Evolutionary conservation across 305 asterid species (phyloP).

Genomic region (Fraxinus angustifolia): DNA sequence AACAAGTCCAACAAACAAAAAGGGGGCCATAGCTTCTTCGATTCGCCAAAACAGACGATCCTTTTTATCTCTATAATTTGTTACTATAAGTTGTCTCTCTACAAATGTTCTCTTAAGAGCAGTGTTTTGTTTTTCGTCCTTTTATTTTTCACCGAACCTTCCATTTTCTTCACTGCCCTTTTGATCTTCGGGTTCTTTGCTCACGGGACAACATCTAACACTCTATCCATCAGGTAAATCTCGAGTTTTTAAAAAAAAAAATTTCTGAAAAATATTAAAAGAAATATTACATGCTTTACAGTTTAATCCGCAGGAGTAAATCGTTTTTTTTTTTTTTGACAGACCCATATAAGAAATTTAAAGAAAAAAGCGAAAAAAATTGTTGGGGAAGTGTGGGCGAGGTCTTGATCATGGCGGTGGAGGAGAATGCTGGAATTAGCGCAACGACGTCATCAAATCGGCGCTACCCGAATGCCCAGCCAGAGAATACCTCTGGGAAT

Average conservation of each 20-base stretch:
- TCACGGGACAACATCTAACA: constrained; percentile 49
- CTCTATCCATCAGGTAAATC: constrained; percentile 39
- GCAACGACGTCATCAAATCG: constrained; percentile 48
- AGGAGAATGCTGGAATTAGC: constrained; percentile 58
- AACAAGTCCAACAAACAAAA: not conserved
- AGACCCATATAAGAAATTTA: not conserved
- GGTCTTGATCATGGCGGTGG: constrained; percentile 79
- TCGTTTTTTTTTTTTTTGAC: not conserved
- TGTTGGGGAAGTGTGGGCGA: not conserved
- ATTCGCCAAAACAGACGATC: not conserved
- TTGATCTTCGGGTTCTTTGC: constrained; percentile 24
- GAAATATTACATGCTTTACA: constrained; percentile 16
- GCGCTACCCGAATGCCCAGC: constrained; percentile 25
- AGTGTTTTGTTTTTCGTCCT: constrained; percentile 8
- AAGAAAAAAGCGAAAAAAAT: not conserved
- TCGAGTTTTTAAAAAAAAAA: not conserved
- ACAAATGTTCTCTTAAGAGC: not conserved
- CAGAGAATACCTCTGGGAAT: constrained; percentile 40
- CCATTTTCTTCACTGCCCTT: constrained; percentile 25
- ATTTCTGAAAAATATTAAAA: not conserved
- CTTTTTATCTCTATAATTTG: constrained; percentile 25
- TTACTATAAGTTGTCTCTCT: no score
- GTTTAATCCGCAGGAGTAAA: constrained; percentile 23
- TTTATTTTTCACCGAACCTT: not conserved
- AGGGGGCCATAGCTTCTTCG: not conserved